Conservation (phyloP, 345 rosid genomes). For the Gossypium arboreum region DNA sequence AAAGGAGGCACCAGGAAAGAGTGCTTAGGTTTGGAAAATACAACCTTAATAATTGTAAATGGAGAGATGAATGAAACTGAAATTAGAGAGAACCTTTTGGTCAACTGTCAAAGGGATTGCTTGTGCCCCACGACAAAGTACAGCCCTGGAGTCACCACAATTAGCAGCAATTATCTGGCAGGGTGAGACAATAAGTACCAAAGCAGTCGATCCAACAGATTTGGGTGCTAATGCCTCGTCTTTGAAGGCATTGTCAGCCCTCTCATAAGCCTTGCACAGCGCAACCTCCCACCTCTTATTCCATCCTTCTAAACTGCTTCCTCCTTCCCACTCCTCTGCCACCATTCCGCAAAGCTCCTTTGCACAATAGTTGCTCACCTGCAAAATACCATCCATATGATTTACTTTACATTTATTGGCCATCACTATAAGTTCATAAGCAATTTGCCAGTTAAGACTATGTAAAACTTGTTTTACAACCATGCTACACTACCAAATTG, state of each 20-base stretch:
- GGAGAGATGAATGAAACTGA: neutral
- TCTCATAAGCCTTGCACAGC: conserved; percentile 36
- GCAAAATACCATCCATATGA: neutral
- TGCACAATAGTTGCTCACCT: conserved; percentile 57
- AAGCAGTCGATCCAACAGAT: conserved; percentile 57
- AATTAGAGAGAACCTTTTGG: conserved; percentile 35
- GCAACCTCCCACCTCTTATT: conserved; percentile 45
- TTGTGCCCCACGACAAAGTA: conserved; percentile 44
- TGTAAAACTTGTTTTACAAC: neutral
- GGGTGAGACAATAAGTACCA: conserved; percentile 42
- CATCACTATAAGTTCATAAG: neutral
- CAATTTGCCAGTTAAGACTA: neutral
- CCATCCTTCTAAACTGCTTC: conserved; percentile 35
- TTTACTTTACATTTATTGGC: neutral
- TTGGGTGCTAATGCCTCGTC: conserved; percentile 36
- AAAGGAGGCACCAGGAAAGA: conserved; percentile 7
- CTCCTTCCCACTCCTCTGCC: conserved; percentile 46
- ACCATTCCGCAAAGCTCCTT: conserved; percentile 43
- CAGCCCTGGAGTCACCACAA: conserved; percentile 64
- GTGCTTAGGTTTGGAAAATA: neutral
- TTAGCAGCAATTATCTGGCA: conserved; percentile 57
- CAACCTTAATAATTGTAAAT: neutral
- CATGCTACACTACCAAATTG: neutral
- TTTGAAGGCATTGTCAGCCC: conserved; percentile 34
- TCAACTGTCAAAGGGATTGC: conserved; percentile 45